Percentiles rank a stretch among this genome's conserved stretches.
Evolutionary conservation across 148 eudicot genomes (phyloP).

Genomic region (Rhododendron ferrugineum): DNA sequence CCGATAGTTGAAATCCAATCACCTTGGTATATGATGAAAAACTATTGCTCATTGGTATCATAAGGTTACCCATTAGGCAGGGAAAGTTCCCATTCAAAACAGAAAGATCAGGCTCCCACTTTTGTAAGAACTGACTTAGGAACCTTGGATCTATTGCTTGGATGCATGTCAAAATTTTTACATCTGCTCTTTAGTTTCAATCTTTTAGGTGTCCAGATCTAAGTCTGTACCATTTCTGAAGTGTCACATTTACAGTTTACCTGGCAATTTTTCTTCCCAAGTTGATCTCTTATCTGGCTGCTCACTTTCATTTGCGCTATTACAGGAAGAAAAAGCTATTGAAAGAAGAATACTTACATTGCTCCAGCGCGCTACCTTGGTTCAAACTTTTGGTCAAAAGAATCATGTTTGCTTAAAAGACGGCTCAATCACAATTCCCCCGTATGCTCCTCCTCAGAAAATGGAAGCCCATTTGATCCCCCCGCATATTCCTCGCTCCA

Average conservation of each 20-base stretch:
- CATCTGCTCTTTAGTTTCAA: slow-evolving; percentile 2
- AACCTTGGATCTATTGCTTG: neutral
- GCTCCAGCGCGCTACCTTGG: slow-evolving; percentile 88
- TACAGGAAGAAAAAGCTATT: slow-evolving; percentile 97
- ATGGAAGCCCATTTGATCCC: slow-evolving; percentile 95
- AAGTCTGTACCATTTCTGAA: neutral
- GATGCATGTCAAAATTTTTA: neutral
- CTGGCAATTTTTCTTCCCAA: neutral
- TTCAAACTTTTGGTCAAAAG: slow-evolving; percentile 93
- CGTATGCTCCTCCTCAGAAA: slow-evolving; percentile 98
- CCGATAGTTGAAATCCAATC: neutral
- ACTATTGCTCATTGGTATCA: neutral
- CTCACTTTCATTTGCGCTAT: neutral
- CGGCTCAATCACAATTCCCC: slow-evolving; percentile 86
- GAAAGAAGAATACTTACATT: slow-evolving; percentile 90
- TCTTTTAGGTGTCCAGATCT: neutral
- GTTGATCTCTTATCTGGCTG: neutral
- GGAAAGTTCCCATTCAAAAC: neutral
- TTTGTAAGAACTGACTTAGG: neutral
- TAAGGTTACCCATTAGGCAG: neutral
- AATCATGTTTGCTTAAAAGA: slow-evolving; percentile 99
- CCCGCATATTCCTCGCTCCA: slow-evolving; percentile 85
- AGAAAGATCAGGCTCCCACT: neutral
- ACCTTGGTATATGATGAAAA: neutral
- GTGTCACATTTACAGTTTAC: neutral